Percentiles rank a stretch among this genome's conserved stretches.
phyloP scores from a whole-genome alignment of 1,284 basidiomycete genomes.

The Tilletia horrida region DNA sequence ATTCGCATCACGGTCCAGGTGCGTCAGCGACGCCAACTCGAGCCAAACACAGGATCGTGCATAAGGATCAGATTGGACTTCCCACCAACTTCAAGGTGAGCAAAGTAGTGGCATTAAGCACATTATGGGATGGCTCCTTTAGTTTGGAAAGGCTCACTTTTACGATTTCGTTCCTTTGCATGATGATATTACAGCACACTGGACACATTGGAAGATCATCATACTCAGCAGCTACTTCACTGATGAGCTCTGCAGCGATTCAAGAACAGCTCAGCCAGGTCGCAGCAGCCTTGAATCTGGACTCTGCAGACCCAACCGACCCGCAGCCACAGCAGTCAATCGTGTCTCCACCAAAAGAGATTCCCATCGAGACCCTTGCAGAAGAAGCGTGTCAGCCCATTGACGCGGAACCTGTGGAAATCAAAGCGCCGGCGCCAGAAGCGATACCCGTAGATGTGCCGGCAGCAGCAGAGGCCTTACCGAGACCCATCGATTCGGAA shows the following conservation, averaged over 20 bases:
- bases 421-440: too few species aligned
- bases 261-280: conserved; percentile 10
- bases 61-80: conserved; percentile 12
- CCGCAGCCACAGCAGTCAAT: too few species aligned
- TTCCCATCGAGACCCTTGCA: too few species aligned
- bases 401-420: too few species aligned
- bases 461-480: too few species aligned
- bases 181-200: neutral
- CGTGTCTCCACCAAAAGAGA: too few species aligned
- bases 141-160: neutral
- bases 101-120: too few species aligned
- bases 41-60: neutral
- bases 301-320: neutral
- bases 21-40: neutral
- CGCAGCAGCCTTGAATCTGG: conserved; percentile 8
- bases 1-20: neutral
- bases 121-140: too few species aligned
- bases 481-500: too few species aligned
- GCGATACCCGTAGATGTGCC: too few species aligned
- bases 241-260: conserved; percentile 5
- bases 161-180: neutral
- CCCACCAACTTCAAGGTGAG: conserved; percentile 17
- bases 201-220: conserved; percentile 3
- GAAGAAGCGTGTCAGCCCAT: too few species aligned
- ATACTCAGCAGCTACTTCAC: conserved; percentile 5